These are phyloP conservation scores for Oryza nivara DNA, from an alignment of 176 grass and related monocot genomes.

Conservation along the genomic window DNA sequence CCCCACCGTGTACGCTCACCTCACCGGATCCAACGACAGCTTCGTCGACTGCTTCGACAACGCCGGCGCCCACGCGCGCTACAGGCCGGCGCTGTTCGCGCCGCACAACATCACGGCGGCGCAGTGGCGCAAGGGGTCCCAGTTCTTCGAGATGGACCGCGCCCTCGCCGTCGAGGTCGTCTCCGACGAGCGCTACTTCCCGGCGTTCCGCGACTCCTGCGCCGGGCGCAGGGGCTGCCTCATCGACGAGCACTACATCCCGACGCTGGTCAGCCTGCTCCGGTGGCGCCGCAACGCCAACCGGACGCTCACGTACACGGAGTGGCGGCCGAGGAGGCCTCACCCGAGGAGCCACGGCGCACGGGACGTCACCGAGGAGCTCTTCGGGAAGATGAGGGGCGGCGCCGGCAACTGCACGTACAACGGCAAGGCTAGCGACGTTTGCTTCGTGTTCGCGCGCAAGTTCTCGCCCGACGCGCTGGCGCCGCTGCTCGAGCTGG, in stretches of 20 bases:
- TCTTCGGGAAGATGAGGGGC: constrained; percentile 53
- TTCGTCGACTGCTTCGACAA: constrained; percentile 63
- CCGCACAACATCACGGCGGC: constrained; percentile 41
- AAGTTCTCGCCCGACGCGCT: constrained; percentile 72
- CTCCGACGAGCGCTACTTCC: constrained; percentile 61
- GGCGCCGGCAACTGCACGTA: constrained; percentile 54
- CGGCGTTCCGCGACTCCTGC: constrained; percentile 69
- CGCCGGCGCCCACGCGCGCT: constrained; percentile 51
- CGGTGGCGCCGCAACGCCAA: constrained; percentile 50
- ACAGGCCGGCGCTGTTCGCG: constrained; percentile 41
- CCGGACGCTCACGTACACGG: constrained; percentile 60
- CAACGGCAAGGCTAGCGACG: constrained; percentile 36
- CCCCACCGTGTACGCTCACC: constrained; percentile 40
- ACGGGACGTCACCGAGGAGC: constrained; percentile 38
- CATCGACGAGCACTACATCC: constrained; percentile 90
- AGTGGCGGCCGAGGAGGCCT: constrained; percentile 39
- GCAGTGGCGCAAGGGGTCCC: constrained; percentile 76
- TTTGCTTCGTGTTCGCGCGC: constrained; percentile 71
- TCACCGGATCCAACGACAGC: constrained; percentile 49
- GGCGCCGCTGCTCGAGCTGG: constrained; percentile 49
- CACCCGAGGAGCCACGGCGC: constrained; percentile 50
- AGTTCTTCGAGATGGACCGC: constrained; percentile 81
- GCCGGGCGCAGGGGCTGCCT: constrained; percentile 30
- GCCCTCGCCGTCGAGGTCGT: constrained; percentile 45
- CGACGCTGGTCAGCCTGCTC: constrained; percentile 53